Percentiles rank a stretch among this genome's conserved stretches.
Evolutionary conservation across 225 moss, liverwort and hornwort genomes (phyloP).

Genomic region (Physcomitrellopsis africana): DNA sequence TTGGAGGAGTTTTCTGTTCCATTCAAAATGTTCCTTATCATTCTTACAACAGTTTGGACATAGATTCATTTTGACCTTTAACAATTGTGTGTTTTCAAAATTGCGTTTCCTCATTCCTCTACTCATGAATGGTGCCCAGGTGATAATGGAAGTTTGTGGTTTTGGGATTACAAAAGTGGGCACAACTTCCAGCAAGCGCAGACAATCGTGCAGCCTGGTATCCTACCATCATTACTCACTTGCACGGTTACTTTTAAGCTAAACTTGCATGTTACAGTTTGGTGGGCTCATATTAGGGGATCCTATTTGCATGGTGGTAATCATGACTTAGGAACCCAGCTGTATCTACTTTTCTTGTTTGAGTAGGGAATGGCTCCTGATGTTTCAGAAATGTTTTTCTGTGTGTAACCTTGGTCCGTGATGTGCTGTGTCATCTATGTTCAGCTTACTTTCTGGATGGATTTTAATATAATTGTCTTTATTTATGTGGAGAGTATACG

Average conservation of each 20-base stretch:
- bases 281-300: not conserved
- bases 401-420: no score
- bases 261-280: not conserved
- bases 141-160: constrained; percentile 83
- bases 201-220: constrained; percentile 81
- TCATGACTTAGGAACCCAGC: not conserved
- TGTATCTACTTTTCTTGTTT: no score
- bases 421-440: no score
- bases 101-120: not conserved
- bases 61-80: not conserved
- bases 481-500: not conserved
- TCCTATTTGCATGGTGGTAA: not conserved
- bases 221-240: not conserved
- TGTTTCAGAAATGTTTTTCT: no score
- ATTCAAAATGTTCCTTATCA: not conserved
- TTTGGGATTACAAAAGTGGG: constrained; percentile 86
- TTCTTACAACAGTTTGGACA: not conserved
- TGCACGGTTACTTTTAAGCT: not conserved
- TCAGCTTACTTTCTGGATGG: no score
- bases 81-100: not conserved
- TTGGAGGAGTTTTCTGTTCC: no score
- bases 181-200: constrained; percentile 85
- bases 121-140: constrained; percentile 37
- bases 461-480: no score
- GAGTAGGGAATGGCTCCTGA: no score